A percentile compares a stretch with the other conserved stretches of the same genome.
Evolutionary conservation across 768 basidiomycete genomes (phyloP).

Genomic region (Suillus ampliporus): DNA sequence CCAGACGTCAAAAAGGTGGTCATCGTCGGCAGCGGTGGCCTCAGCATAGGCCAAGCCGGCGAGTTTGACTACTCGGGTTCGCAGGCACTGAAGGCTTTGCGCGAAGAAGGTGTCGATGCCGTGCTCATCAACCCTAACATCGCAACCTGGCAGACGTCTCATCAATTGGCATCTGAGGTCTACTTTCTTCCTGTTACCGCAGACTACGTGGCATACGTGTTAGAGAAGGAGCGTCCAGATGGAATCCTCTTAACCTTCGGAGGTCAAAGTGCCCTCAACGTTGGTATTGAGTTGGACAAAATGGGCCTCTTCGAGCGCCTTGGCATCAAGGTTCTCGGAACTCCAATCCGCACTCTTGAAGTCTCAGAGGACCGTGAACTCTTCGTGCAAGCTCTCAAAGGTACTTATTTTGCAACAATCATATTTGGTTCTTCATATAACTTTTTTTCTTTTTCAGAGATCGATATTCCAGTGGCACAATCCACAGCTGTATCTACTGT

Average conservation of each 20-base stretch:
- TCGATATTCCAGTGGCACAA: slow-evolving; percentile 93
- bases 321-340: slow-evolving; percentile 92
- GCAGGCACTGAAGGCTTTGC: slow-evolving; percentile 96
- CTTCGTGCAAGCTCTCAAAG: slow-evolving; percentile 95
- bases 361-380: slow-evolving; percentile 97
- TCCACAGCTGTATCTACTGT: slow-evolving; percentile 98
- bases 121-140: slow-evolving; percentile 99
- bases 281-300: slow-evolving; percentile 93
- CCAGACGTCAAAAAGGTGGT: slow-evolving; percentile 94
- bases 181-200: slow-evolving; percentile 97
- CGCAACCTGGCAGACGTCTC: slow-evolving; percentile 99
- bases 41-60: slow-evolving; percentile 97
- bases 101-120: slow-evolving; percentile 92
- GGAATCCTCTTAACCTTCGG: slow-evolving; percentile 98
- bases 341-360: slow-evolving; percentile 92
- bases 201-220: slow-evolving; percentile 97
- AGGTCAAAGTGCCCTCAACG: slow-evolving; percentile 97
- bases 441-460: slow-evolving; percentile 60
- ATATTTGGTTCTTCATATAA: slow-evolving; percentile 10
- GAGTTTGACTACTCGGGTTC: slow-evolving; percentile 99
- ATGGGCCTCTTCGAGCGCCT: slow-evolving; percentile 96
- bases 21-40: slow-evolving; percentile 94
- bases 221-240: slow-evolving; percentile 98
- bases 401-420: slow-evolving; percentile 45
- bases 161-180: slow-evolving; percentile 94